phyloP scores from a whole-genome alignment of 805 yeast genomes.

The Kazachstania africana region DNA sequence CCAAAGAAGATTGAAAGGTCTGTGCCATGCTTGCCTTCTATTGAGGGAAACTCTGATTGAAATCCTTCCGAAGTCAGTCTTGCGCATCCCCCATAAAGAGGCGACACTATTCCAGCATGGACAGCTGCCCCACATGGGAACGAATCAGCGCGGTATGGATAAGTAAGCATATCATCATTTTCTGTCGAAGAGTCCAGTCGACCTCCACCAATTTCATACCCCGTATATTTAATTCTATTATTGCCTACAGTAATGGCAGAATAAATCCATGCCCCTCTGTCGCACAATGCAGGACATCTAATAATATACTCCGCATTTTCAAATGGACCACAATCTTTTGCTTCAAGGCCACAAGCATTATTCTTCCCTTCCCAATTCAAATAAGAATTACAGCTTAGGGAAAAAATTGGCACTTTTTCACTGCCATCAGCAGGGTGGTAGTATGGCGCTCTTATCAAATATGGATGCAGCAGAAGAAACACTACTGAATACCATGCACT shows the following conservation, averaged over 20 bases:
- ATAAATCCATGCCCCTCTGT: slow-evolving; percentile 63
- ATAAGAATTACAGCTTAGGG: slow-evolving; percentile 28
- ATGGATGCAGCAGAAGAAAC: slow-evolving; percentile 32
- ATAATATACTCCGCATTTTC: slow-evolving; percentile 37
- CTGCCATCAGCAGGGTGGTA: slow-evolving; percentile 12
- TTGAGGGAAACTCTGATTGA: slow-evolving; percentile 35
- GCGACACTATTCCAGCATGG: slow-evolving; percentile 71
- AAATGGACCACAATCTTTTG: slow-evolving; percentile 42
- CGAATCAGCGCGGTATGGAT: slow-evolving; percentile 79
- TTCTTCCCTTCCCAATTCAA: slow-evolving; percentile 67
- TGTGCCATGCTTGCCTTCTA: slow-evolving; percentile 41
- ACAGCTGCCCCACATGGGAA: slow-evolving; percentile 83
- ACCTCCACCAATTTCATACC: slow-evolving; percentile 74
- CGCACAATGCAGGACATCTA: slow-evolving; percentile 85
- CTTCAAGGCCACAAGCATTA: slow-evolving; percentile 64
- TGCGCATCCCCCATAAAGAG: slow-evolving; percentile 71
- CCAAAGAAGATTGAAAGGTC: slow-evolving; percentile 42
- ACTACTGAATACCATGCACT: slow-evolving; percentile 35
- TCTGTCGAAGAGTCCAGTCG: slow-evolving; percentile 9
- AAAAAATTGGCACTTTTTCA: slow-evolving; percentile 25
- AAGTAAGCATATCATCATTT: slow-evolving; percentile 27
- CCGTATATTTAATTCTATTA: slow-evolving; percentile 52
- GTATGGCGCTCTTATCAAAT: slow-evolving; percentile 33
- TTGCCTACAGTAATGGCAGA: slow-evolving; percentile 67
- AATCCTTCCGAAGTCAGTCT: slow-evolving; percentile 45